Conservation (phyloP, 768 basidiomycete genomes). For the Clavaria fumosa region DNA sequence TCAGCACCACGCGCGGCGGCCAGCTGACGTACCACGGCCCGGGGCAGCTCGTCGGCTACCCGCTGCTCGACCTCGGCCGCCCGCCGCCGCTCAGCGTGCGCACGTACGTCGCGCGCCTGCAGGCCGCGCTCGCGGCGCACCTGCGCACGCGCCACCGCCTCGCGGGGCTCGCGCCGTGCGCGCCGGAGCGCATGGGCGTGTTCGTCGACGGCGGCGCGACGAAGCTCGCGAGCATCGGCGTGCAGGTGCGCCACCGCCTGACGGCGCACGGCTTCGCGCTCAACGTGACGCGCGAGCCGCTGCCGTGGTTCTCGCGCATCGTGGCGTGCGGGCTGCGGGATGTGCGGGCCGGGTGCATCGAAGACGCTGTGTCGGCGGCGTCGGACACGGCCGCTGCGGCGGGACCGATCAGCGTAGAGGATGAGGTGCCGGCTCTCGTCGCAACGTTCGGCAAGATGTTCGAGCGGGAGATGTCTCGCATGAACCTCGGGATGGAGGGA, state of each 20-base stretch:
- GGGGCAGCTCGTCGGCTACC: constrained; percentile 93
- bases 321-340: constrained; percentile 85
- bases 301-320: constrained; percentile 73
- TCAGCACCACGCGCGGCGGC: constrained; percentile 71
- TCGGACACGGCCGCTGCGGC: constrained; percentile 27
- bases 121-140: constrained; percentile 52
- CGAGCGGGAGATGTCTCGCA: constrained; percentile 30
- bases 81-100: constrained; percentile 56
- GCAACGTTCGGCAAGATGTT: constrained; percentile 31
- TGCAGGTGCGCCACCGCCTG: constrained; percentile 87
- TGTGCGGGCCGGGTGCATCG: constrained; percentile 63
- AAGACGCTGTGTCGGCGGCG: constrained; percentile 26
- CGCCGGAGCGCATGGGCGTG: constrained; percentile 80
- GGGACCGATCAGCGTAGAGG: constrained; percentile 25
- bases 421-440: constrained; percentile 38
- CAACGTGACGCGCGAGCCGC: constrained; percentile 73
- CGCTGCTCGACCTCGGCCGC: constrained; percentile 77
- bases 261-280: constrained; percentile 92
- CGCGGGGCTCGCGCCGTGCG: constrained; percentile 39
- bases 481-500: constrained; percentile 28
- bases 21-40: constrained; percentile 96
- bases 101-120: constrained; percentile 76
- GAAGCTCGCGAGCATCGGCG: constrained; percentile 92
- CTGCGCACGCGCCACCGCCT: constrained; percentile 37
- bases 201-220: constrained; percentile 66